Base-by-base conservation (phyloP, 345 rosid genomes). In the Melaleuca alternifolia region DNA sequence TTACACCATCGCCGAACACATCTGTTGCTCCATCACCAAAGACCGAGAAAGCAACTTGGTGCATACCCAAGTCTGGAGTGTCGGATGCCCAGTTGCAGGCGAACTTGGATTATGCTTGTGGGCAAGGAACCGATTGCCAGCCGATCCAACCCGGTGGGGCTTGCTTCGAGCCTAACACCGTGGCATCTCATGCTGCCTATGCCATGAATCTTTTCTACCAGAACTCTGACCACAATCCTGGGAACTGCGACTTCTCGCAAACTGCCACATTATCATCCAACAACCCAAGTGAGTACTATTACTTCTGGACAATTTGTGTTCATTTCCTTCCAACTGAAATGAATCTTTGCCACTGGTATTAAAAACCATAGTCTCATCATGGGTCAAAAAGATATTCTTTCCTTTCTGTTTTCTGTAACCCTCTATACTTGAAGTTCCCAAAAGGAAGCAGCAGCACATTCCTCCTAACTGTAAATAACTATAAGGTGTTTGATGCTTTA, bases 121-220 rank as follows among this genome's bases (percentile, higher is more conserved):
- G 97, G 28, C 94, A 93, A 30, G 96, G 96, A 26, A 89, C 93
- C 48, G 96, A 97, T 84, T 97, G 98, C 87, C 81, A 93, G 37
- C 88, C 95, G 1, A 94, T 96, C 91, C 94, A 92, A 37, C 95
- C 98, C 0, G 98, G 98, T 13, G 99, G 99, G 13, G 91, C 94
- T 85, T 97, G 99, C 86, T 97, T 92, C 44, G 96, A 93, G 83
- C 97, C 98, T 1, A 93, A 95, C 91, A 94, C 94, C 16, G 16
- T 94, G 11, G 93, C 92, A 12, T 90, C 96, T 9, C 99, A 96
- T 62, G 98, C 99, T 54, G 92, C 98, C 23, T 97, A 87, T 87
- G 99, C 99, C 87, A 95, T 97, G 97, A 97, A 97, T 91, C 92
- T 96, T 87, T 90, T 90, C 86, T 96, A 89, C 88, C 98, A 96